phyloP scores from a whole-genome alignment of 345 rosid genomes.

The Gossypium anomalum region DNA sequence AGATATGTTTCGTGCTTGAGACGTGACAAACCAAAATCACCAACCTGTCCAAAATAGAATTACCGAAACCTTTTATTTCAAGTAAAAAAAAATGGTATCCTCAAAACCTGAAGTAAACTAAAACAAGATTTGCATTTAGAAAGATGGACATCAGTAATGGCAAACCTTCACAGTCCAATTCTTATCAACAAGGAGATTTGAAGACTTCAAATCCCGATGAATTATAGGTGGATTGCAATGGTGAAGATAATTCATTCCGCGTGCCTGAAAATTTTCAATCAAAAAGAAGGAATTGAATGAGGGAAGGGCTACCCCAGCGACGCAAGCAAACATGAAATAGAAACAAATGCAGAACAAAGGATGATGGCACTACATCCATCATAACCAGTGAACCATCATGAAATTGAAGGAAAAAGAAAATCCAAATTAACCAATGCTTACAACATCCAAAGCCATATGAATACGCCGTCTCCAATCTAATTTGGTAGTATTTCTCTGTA shows the following conservation, averaged over 20 bases:
- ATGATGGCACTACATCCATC: background rate
- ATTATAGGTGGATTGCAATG: slow-evolving; percentile 82
- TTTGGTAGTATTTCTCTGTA: slow-evolving; percentile 72
- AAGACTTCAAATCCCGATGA: slow-evolving; percentile 79
- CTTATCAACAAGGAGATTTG: slow-evolving; percentile 79
- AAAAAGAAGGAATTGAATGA: background rate
- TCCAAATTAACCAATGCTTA: slow-evolving; percentile 34
- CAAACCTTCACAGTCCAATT: slow-evolving; percentile 93
- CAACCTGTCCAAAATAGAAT: slow-evolving; percentile 56
- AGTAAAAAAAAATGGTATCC: slow-evolving; percentile 4
- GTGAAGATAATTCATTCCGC: slow-evolving; percentile 98
- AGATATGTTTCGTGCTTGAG: slow-evolving; percentile 81
- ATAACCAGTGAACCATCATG: background rate
- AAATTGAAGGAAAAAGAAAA: background rate
- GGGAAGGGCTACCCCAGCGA: background rate
- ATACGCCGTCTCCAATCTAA: slow-evolving; percentile 88
- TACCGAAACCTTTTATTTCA: slow-evolving; percentile 3
- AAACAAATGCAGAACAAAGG: slow-evolving; percentile 8
- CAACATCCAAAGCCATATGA: slow-evolving; percentile 88
- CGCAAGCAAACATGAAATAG: slow-evolving; percentile 12
- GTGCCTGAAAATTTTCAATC: slow-evolving; percentile 51
- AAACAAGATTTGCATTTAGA: background rate
- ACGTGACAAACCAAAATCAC: slow-evolving; percentile 98
- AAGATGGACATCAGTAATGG: slow-evolving; percentile 7
- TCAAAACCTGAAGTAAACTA: background rate